Conservation (phyloP, 768 basidiomycete genomes). For the Mycena capillaripes region DNA sequence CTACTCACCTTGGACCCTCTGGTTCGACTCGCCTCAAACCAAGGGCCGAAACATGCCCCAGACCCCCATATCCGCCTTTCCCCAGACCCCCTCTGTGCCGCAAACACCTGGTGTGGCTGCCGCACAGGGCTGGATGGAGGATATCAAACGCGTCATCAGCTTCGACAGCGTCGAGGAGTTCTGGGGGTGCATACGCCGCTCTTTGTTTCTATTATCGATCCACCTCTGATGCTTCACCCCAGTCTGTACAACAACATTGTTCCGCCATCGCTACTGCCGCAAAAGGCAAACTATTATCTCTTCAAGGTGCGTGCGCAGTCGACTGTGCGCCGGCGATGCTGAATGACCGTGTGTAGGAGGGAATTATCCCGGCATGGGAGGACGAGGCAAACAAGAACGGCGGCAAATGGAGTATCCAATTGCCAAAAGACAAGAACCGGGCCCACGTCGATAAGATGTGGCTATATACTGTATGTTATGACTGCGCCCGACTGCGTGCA, state of each 20-base stretch:
- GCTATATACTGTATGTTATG: constrained; percentile 88
- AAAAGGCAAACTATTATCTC: constrained; percentile 99
- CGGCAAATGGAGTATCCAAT: constrained; percentile 98
- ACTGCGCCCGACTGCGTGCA: constrained; percentile 7
- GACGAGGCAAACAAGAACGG: constrained; percentile 97
- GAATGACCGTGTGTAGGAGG: constrained; percentile 68
- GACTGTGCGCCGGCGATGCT: not conserved
- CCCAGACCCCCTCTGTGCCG: constrained; percentile 79
- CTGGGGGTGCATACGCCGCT: constrained; percentile 84
- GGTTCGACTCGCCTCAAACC: constrained; percentile 96
- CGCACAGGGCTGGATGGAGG: constrained; percentile 97
- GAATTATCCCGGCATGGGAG: constrained; percentile 98
- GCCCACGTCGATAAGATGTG: constrained; percentile 92
- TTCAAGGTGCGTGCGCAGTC: constrained; percentile 80
- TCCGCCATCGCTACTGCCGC: constrained; percentile 91
- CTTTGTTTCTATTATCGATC: constrained; percentile 9
- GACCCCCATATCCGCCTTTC: constrained; percentile 84
- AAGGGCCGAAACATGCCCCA: constrained; percentile 92
- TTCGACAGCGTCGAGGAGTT: constrained; percentile 99
- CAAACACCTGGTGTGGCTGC: constrained; percentile 81
- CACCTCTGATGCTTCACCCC: constrained; percentile 23
- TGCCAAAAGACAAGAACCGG: constrained; percentile 96
- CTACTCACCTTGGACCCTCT: constrained; percentile 95
- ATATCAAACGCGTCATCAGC: constrained; percentile 95
- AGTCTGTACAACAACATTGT: constrained; percentile 98